A percentile compares a stretch with the other conserved stretches of the same genome.
Evolutionary conservation across 495 filamentous ascomycete species (phyloP).

Genomic region (Podospora sp.): DNA sequence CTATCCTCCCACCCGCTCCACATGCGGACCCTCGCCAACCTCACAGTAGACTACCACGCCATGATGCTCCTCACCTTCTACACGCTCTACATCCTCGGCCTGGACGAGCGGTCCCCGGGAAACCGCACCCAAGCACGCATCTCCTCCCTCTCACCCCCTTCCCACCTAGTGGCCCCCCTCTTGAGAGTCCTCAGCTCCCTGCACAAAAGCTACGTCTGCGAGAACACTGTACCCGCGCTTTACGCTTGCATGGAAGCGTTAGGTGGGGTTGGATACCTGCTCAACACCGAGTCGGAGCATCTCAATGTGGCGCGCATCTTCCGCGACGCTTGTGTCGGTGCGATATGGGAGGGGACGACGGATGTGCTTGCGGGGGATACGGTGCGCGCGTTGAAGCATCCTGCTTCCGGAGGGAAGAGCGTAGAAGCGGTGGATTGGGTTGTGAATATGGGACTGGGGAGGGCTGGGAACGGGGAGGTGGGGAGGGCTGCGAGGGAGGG

Average conservation of each 20-base stretch:
- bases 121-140: background rate
- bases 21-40: conserved; percentile 60
- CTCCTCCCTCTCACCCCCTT: conserved; percentile 17
- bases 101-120: conserved; percentile 26
- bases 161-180: conserved; percentile 39
- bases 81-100: conserved; percentile 52
- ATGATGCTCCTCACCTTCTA: conserved; percentile 64
- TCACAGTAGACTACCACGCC: conserved; percentile 52
- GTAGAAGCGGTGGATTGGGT: conserved; percentile 46
- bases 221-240: conserved; percentile 52
- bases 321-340: conserved; percentile 64
- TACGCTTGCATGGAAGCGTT: conserved; percentile 70
- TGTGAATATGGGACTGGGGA: conserved; percentile 23
- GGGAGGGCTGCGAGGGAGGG: background rate
- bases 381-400: conserved; percentile 57
- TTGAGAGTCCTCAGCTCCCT: conserved; percentile 66
- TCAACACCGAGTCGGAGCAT: conserved; percentile 59
- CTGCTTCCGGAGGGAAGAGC: conserved; percentile 40
- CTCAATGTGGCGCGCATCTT: conserved; percentile 67
- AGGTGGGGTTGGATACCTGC: conserved; percentile 76
- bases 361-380: conserved; percentile 68
- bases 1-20: conserved; percentile 62
- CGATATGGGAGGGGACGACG: conserved; percentile 77
- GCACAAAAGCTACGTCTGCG: conserved; percentile 66
- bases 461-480: background rate